These are phyloP conservation scores for Pistacia integerrima DNA, from an alignment of 345 rosid genomes.

Conservation along the genomic window DNA sequence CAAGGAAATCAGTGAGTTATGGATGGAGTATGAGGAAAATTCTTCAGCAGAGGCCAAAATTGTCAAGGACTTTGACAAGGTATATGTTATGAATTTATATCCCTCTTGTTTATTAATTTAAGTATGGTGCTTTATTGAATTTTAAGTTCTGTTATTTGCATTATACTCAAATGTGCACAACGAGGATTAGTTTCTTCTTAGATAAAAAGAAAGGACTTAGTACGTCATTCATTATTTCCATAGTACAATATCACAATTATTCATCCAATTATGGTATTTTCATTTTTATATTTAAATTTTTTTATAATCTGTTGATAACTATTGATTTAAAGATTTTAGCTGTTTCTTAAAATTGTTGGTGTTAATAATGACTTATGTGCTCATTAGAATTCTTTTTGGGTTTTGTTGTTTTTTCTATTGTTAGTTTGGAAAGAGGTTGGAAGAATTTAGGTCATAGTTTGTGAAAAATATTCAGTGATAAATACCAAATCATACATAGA, in stretches of 20 bases:
- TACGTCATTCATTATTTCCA: constrained; percentile 1
- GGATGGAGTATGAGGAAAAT: constrained; percentile 93
- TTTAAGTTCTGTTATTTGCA: neutral
- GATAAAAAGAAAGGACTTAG: neutral
- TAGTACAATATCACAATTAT: neutral
- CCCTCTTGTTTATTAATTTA: neutral
- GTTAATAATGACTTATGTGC: too few relatives aligned
- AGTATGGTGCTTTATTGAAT: neutral
- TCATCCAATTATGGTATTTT: neutral
- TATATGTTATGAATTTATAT: constrained; percentile 14
- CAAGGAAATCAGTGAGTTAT: constrained; percentile 66
- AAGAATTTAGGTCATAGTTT: too few relatives aligned
- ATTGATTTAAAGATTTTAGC: neutral
- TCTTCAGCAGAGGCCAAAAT: constrained; percentile 91
- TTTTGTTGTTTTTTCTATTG: too few relatives aligned
- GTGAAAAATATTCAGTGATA: too few relatives aligned
- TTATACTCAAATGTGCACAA: neutral
- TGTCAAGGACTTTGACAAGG: constrained; percentile 96
- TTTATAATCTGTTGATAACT: neutral
- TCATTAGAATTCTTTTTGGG: too few relatives aligned
- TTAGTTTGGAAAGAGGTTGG: too few relatives aligned
- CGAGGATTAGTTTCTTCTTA: too few relatives aligned
- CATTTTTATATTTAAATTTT: neutral
- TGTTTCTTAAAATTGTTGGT: too few relatives aligned
- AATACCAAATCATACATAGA: too few relatives aligned